Evolutionary conservation across 768 basidiomycete species (phyloP), one percentile per base, ranked within the genome.

Genomic region (Sarcodon aspratus): DNA sequence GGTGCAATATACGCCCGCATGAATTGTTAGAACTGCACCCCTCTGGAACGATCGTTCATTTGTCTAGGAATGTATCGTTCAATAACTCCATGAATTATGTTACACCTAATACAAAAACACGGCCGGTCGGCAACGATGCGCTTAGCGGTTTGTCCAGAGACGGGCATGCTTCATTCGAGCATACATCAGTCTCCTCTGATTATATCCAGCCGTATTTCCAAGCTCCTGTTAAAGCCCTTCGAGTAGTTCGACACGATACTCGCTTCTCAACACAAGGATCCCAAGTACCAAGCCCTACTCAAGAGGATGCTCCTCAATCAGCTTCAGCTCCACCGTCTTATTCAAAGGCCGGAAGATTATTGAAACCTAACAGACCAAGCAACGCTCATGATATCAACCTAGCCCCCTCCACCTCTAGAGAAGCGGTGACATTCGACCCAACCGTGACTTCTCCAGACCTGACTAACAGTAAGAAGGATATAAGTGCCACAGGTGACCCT

Each of bases 11-110:
- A 17, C 64, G 68, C 7, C 73, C 80, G 0, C 68, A 78, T 53
- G 86, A 88, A 54, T 70, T 89, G 2, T 69, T 89, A 17, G 86
- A 89, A 56, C 60, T 89, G 13, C 84, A 89, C 50, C 68, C 70
- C 38, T 49, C 56, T 9, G 66, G 66, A 33, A 60, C 61, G 32
- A 52, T 78, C 36, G 66, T 72, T 3, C 59, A 59, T 3, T 66
- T 84, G 0, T 74, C 70, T 2, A 64, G 75, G 15, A 59, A 63
- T 18, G 45, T 60, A 36, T 27, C 21, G 21, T 27, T 27, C 21
- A 27, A 27, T 27, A 27, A 2, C 21, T 27, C 5, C 21, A 27
- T 27, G 21, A 27, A 27, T 5, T 27, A 27, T 27, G 21, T 27
- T 2, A 27, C 21, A 27, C 5, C 21, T 27, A 27, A 27, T 27